Conservation (phyloP, 2,329 filamentous ascomycete species). For the Aspergillaceae sp. region DNA sequence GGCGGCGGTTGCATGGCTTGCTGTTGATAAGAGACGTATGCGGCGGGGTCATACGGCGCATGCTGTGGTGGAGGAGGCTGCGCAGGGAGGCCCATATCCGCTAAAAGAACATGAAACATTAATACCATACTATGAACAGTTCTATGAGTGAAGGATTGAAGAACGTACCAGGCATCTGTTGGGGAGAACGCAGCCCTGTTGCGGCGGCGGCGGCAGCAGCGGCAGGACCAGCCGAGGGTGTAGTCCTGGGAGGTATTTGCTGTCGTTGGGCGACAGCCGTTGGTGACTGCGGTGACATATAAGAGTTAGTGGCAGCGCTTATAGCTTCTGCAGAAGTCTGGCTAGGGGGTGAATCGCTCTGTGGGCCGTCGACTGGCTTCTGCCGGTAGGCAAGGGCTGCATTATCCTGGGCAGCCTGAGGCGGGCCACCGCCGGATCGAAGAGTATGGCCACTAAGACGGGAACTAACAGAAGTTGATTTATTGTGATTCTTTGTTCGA, state of each 20-base stretch:
- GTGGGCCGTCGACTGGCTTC: constrained; percentile 29
- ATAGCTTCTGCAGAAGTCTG: constrained; percentile 34
- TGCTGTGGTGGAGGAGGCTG: constrained; percentile 39
- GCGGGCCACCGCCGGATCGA: constrained; percentile 42
- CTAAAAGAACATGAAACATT: constrained; percentile 28
- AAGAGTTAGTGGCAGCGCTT: constrained; percentile 35
- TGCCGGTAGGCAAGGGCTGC: constrained; percentile 26
- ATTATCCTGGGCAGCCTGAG: constrained; percentile 34
- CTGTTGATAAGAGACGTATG: constrained; percentile 32
- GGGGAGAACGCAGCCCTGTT: constrained; percentile 37
- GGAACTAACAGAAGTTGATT: constrained; percentile 42
- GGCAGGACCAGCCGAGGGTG: constrained; percentile 40
- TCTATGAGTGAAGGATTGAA: constrained; percentile 25
- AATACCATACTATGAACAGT: not conserved
- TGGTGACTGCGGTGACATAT: constrained; percentile 40
- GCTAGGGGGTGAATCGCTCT: constrained; percentile 22
- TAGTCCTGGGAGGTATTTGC: constrained; percentile 39
- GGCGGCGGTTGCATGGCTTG: constrained; percentile 17
- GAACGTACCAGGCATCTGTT: constrained; percentile 32
- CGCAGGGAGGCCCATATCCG: constrained; percentile 31
- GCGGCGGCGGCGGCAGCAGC: constrained; percentile 43
- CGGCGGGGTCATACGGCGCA: constrained; percentile 36
- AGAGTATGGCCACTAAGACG: constrained; percentile 59
- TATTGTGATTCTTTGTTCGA: constrained; percentile 65
- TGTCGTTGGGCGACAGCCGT: constrained; percentile 31